These are phyloP conservation scores for Pythium angustatum DNA, from an alignment of 352 stramenopile species.

Conservation along the genomic window DNA sequence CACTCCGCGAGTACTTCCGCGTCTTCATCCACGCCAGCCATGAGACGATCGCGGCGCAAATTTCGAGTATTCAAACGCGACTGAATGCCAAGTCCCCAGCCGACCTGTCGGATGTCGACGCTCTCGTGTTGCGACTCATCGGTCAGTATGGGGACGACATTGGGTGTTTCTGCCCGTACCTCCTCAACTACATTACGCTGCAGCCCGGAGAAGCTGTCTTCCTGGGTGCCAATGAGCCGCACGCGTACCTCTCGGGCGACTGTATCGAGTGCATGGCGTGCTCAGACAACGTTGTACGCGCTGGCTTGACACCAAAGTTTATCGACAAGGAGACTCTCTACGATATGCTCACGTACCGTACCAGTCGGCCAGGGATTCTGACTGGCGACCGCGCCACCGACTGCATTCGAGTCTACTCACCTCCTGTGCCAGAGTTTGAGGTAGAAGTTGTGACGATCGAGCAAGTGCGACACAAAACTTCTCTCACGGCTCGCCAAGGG, in stretches of 20 bases:
- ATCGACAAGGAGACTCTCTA: constrained; percentile 98
- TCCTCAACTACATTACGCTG: constrained; percentile 98
- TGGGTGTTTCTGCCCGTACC: constrained; percentile 96
- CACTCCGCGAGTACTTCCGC: constrained; percentile 75
- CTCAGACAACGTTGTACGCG: constrained; percentile 99
- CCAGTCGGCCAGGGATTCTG: constrained; percentile 51
- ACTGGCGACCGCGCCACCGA: constrained; percentile 53
- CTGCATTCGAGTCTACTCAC: constrained; percentile 82
- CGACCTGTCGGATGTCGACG: constrained; percentile 50
- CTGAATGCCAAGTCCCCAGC: constrained; percentile 41
- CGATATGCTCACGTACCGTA: constrained; percentile 97
- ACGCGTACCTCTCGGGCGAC: constrained; percentile 97
- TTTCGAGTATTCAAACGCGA: constrained; percentile 77
- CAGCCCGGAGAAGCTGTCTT: constrained; percentile 96
- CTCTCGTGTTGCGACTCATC: constrained; percentile 90
- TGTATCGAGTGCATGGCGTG: constrained; percentile 99
- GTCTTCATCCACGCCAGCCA: constrained; percentile 77
- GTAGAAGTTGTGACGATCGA: constrained; percentile 54
- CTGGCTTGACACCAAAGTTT: constrained; percentile 98
- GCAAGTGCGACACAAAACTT: background rate
- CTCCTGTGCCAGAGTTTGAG: constrained; percentile 92
- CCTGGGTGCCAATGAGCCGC: constrained; percentile 98
- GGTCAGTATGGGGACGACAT: constrained; percentile 96
- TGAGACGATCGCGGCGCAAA: constrained; percentile 63
- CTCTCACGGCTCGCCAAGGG: constrained; percentile 1